Evolutionary conservation across 2,329 filamentous ascomycete genomes (phyloP).

Genomic region (Cadophora sp.): DNA sequence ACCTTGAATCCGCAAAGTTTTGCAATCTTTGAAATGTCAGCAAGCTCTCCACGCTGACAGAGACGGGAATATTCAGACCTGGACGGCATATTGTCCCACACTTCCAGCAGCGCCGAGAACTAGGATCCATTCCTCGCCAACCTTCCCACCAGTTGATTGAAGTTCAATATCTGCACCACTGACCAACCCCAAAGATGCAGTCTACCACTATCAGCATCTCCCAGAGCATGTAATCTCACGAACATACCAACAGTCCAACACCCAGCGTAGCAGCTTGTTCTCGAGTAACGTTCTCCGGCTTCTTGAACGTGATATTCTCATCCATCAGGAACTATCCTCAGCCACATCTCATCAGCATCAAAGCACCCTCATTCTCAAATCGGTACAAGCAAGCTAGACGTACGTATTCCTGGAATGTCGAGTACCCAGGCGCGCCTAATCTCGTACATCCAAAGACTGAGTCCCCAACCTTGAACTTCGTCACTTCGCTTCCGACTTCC

Average conservation of each 20-base stretch:
- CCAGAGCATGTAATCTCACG: neutral
- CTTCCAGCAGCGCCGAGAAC: conserved; percentile 46
- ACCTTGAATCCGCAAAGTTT: conserved; percentile 48
- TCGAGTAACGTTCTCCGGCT: conserved; percentile 36
- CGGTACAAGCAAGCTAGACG: neutral
- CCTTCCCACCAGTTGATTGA: conserved; percentile 13
- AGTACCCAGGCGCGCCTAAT: conserved; percentile 44
- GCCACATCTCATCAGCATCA: neutral
- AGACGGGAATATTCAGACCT: conserved; percentile 29
- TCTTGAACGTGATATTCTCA: conserved; percentile 46
- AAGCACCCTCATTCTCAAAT: neutral
- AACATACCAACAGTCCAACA: conserved; percentile 45
- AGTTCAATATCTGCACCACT: conserved; percentile 40
- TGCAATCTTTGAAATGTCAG: conserved; percentile 40
- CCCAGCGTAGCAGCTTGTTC: conserved; percentile 47
- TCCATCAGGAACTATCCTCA: conserved; percentile 44
- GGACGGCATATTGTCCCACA: conserved; percentile 47
- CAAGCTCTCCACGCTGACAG: no score
- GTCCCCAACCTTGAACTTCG: conserved; percentile 46
- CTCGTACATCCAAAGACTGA: conserved; percentile 46
- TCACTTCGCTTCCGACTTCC: conserved; percentile 42
- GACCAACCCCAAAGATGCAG: conserved; percentile 45
- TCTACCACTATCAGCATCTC: conserved; percentile 37
- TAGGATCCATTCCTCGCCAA: conserved; percentile 47
- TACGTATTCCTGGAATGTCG: conserved; percentile 48